A percentile compares a stretch with the other conserved stretches of the same genome.
Evolutionary conservation across 805 yeast species (phyloP).

Genomic region (Starmerella bombicola): DNA sequence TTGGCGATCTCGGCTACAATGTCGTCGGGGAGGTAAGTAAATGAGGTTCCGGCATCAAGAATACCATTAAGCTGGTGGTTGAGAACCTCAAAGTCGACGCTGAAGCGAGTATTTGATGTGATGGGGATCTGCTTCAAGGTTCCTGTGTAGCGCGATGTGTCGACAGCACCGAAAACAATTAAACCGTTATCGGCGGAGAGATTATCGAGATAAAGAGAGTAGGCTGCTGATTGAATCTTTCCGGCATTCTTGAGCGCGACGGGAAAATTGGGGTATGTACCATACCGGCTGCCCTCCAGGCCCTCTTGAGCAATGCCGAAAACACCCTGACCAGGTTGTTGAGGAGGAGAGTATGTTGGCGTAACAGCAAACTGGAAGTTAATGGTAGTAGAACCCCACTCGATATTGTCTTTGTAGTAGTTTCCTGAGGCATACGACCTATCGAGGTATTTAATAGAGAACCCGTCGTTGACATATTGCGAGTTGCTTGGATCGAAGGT

Average conservation of each 20-base stretch:
- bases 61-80: constrained; percentile 9
- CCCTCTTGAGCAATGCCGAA: neutral
- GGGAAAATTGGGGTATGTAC: constrained; percentile 27
- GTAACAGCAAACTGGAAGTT: neutral
- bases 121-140: constrained; percentile 20
- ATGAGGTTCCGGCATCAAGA: constrained; percentile 44
- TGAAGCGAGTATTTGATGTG: neutral
- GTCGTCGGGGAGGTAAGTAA: constrained; percentile 33
- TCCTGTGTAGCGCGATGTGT: constrained; percentile 48
- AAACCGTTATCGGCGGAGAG: constrained; percentile 20
- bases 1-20: constrained; percentile 7
- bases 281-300: neutral
- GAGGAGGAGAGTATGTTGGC: neutral
- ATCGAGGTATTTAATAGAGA: neutral
- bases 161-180: constrained; percentile 51
- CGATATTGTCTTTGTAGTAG: neutral
- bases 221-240: constrained; percentile 31
- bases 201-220: constrained; percentile 36
- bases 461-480: neutral
- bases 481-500: neutral
- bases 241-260: constrained; percentile 31
- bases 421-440: neutral
- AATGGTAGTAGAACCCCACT: neutral
- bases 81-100: constrained; percentile 12
- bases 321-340: no score